Percentiles rank a stretch among this genome's conserved stretches.
phyloP scores from a whole-genome alignment of 2,329 filamentous ascomycete genomes.

The Cladosporium velox region DNA sequence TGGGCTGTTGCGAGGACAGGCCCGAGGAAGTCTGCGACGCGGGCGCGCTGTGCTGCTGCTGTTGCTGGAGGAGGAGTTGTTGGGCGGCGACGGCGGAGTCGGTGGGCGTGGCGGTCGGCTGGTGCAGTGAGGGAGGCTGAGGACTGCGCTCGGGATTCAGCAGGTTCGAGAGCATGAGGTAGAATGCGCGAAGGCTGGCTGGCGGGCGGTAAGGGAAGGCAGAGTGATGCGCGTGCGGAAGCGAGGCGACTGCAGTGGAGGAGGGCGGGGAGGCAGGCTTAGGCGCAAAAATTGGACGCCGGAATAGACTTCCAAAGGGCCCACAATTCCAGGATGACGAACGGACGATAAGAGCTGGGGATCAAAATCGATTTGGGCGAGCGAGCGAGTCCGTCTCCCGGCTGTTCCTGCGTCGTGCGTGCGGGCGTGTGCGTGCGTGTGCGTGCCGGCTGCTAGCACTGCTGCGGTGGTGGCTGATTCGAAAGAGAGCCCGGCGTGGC shows the following conservation, averaged over 20 bases:
- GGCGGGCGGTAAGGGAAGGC: neutral
- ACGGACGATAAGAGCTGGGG: conserved; percentile 13
- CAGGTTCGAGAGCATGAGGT: conserved; percentile 36
- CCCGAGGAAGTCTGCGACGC: conserved; percentile 22
- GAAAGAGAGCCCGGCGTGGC: neutral
- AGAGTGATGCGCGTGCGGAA: neutral
- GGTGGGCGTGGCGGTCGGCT: conserved; percentile 6
- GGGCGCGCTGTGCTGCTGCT: conserved; percentile 11
- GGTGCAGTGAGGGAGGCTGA: conserved; percentile 28
- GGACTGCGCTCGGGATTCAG: conserved; percentile 33
- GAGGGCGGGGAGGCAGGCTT: neutral
- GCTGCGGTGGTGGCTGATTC: neutral
- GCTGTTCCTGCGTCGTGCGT: conserved; percentile 20
- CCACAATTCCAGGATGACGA: conserved; percentile 16
- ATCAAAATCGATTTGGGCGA: conserved; percentile 2
- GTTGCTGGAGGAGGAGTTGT: neutral
- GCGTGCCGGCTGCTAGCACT: conserved; percentile 3
- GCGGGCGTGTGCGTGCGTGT: neutral
- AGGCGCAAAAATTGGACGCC: conserved; percentile 1
- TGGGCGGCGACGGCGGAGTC: conserved; percentile 14
- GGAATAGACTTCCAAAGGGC: neutral
- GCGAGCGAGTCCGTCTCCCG: neutral
- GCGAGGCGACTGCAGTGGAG: too few relatives aligned
- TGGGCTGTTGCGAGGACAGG: conserved; percentile 16
- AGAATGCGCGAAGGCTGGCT: neutral